Conservation (phyloP, 2,329 filamentous ascomycete species). For the Drechmeria coniospora region DNA sequence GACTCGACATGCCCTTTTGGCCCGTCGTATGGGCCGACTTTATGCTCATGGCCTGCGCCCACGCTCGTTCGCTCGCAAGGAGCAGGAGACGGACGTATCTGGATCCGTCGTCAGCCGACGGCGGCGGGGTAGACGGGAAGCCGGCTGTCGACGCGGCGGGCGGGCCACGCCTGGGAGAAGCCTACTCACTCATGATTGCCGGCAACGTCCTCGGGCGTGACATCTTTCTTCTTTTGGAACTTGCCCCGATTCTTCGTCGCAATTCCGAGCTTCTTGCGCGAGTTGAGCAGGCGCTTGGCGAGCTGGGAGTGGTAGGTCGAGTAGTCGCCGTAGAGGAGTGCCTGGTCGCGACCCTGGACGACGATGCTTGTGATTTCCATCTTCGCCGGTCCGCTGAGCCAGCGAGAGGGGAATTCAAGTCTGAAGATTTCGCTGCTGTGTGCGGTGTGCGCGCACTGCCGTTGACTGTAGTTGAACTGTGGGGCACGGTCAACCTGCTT, state of each 20-base stretch:
- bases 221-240: constrained; percentile 52
- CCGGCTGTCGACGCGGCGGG: too few species aligned
- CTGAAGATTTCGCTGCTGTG: too few species aligned
- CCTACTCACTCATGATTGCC: constrained; percentile 56
- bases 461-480: too few species aligned
- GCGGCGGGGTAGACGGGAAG: too few species aligned
- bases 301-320: constrained; percentile 68
- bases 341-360: constrained; percentile 63
- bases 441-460: too few species aligned
- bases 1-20: constrained; percentile 62
- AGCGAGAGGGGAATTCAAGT: too few species aligned
- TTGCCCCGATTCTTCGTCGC: constrained; percentile 77
- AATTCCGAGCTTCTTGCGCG: constrained; percentile 72
- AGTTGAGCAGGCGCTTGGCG: constrained; percentile 64
- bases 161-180: background rate
- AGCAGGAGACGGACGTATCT: constrained; percentile 70
- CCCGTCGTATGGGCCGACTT: constrained; percentile 70
- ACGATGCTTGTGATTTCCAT: constrained; percentile 91
- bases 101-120: constrained; percentile 1
- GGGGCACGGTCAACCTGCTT: background rate
- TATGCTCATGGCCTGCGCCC: constrained; percentile 92
- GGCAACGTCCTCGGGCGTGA: constrained; percentile 62
- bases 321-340: constrained; percentile 79
- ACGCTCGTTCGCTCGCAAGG: constrained; percentile 76
- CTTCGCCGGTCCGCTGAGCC: constrained; percentile 2